Base-by-base conservation (phyloP, 345 rosid genomes). In the Turnera subulata region DNA sequence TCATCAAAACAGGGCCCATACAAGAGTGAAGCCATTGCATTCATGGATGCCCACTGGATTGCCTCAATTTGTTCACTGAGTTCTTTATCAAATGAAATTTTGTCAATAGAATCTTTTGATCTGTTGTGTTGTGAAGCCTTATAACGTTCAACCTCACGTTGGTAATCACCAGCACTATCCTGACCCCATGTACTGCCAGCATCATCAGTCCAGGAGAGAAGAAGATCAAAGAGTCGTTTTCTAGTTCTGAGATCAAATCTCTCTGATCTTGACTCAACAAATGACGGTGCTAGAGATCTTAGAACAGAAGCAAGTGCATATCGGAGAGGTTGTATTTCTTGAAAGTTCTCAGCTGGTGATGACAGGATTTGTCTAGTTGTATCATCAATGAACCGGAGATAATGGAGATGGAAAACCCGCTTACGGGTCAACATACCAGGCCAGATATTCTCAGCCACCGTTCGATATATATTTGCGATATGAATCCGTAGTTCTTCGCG, bases 1-100 rank as follows among this genome's bases (percentile, higher is more conserved):
- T 93, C 99, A 71, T 93, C 97, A 81, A 93, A 93, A 70, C 99
- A 93, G 37, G 92, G 89, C 42, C 99, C 99, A 72, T 93, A 85
- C 51, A 93, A 76, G 61, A 93, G 90, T 37, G 97, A 93, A 66
- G 97, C 96, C 85, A 93, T 85, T 44, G 99, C 97, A 83, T 83
- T 85, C 92, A 87, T 78, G 24, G 96, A 87, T 63, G 96, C 97
- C 97, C 96, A 93, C 73, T 93, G 99, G 51, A 87, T 85, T 53
- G 94, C 88, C 81, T 93, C 97, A 24, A 87, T 63, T 75, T 87
- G 99, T 72, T 93, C 99, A 59, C 71, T 85, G 71, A 88, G 67
- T 68, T 93, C 99, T 76, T 78, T 87, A 76, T 93, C 97, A 70
- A 93, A 89, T 72, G 94, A 87, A 64, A 93, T 75, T 75, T 82